Evolutionary conservation across 129 eudicot genomes (phyloP), one percentile per base, ranked within the genome.

Genomic region (Cynara cardunculus): DNA sequence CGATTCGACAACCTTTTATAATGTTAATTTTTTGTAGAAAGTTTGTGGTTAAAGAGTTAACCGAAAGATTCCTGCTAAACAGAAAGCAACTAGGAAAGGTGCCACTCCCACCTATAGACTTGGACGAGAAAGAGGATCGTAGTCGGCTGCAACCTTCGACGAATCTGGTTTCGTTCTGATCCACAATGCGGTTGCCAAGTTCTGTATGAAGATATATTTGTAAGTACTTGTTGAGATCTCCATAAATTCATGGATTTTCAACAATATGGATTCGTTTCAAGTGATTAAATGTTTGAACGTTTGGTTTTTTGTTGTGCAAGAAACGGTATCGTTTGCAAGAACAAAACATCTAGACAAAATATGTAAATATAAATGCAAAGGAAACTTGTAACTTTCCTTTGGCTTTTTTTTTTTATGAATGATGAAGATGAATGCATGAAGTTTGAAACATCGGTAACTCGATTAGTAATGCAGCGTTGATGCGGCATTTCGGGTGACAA

Each of bases 71-170:
- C 6, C 49, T 69, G 70, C 32, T 35, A 77, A 83, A 18, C 85
- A 90, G 97, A 90, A 90, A 85, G 85, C 85, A 84, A 78, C 37
- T 86, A 25, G 82, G 81, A 25, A 84, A 79, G 68, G 78, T 82
- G 25, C 80, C 88, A 10, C 71, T 88, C n/a, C 80, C 82, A 19
- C 81, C 89, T 25, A 70, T 78, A 71, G 85, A 70, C 41, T 80
- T 92, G 66, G 62, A 81, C n/a, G 90, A 87, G 39, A 85, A 62
- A 18, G 91, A 87, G 59, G 93, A 87, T 44, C 72, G 72, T 78
- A 78, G 87, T 14, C 72, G 72, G 35, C 30, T 69, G 72, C 82
- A 79, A n/a, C 21, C 86, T 78, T 85, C 88, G 7, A 78, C 71
- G 83, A 86, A 72, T 71, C 91, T 87, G 76, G 90, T 69, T 80